A percentile compares a stretch with the other conserved stretches of the same genome.
phyloP scores from a whole-genome alignment of 169 alveolate genomes.

The Cryptosporidium parvum region DNA sequence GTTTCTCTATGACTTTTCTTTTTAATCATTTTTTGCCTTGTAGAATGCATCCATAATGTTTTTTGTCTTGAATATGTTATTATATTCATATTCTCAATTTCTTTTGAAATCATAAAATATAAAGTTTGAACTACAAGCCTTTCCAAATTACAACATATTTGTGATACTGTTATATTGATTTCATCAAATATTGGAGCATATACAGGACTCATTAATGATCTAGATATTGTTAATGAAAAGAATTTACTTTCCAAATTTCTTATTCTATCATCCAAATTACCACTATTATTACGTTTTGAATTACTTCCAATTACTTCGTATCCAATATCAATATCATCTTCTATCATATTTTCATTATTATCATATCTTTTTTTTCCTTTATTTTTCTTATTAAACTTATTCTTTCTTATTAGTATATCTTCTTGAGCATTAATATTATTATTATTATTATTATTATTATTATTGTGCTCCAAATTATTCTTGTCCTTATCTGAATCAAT shows the following conservation, averaged over 20 bases:
- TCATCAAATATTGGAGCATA: slow-evolving; percentile 86
- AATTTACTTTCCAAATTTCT: slow-evolving; percentile 11
- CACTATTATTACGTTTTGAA: not conserved
- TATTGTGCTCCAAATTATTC: not conserved
- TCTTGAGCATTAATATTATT: no score
- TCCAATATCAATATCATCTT: not conserved
- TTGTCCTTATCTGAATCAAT: no score
- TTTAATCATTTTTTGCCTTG: slow-evolving; percentile 52
- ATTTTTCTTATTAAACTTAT: not conserved
- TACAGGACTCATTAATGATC: slow-evolving; percentile 77
- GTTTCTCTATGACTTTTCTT: slow-evolving; percentile 3
- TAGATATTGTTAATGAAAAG: slow-evolving; percentile 69
- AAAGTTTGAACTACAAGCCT: slow-evolving; percentile 89
- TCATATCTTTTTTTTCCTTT: not conserved
- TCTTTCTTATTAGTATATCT: slow-evolving; percentile 21
- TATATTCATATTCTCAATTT: slow-evolving; percentile 78
- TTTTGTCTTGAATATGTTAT: slow-evolving; percentile 63
- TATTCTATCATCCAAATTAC: not conserved
- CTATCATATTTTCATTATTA: not conserved
- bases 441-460: no score
- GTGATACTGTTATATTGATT: slow-evolving; percentile 83
- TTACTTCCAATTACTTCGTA: not conserved
- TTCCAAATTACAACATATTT: slow-evolving; percentile 89
- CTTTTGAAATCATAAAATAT: slow-evolving; percentile 85
- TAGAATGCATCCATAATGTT: slow-evolving; percentile 49